phyloP scores from a whole-genome alignment of 805 yeast species.

The Nakazawaea ambrosiae region DNA sequence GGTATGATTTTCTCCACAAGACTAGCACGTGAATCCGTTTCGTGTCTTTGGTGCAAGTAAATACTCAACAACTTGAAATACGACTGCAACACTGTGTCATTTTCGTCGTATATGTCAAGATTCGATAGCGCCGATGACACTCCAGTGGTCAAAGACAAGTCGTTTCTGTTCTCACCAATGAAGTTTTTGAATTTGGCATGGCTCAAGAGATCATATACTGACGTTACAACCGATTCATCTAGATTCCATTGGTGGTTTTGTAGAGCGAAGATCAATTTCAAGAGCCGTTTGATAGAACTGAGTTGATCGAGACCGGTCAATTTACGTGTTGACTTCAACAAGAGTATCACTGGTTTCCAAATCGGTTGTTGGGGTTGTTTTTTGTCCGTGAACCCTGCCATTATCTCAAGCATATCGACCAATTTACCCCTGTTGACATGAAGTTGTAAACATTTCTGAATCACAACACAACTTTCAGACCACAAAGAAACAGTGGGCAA shows the following conservation, averaged over 20 bases:
- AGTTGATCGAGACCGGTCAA: not conserved
- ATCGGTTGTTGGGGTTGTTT: not conserved
- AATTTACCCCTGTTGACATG: not conserved
- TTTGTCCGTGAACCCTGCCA: not conserved
- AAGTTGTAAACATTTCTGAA: not conserved
- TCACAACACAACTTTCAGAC: not conserved
- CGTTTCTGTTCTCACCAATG: not conserved
- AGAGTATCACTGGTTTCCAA: conserved; percentile 3
- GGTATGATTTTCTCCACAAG: conserved; percentile 27
- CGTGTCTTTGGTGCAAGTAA: conserved; percentile 13
- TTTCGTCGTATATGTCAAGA: too few species aligned
- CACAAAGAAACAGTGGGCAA: too few species aligned
- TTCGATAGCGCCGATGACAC: too few species aligned
- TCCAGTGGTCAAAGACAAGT: not conserved
- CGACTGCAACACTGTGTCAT: conserved; percentile 24
- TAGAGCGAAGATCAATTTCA: conserved; percentile 1
- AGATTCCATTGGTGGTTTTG: not conserved
- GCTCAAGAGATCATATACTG: conserved; percentile 4
- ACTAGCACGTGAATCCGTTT: conserved; percentile 12
- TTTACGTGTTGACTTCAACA: not conserved
- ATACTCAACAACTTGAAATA: conserved; percentile 23
- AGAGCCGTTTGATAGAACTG: not conserved
- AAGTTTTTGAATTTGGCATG: conserved; percentile 1
- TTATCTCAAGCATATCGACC: not conserved
- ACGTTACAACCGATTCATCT: conserved; percentile 2